These are phyloP conservation scores for Solanum clarkiae DNA, from an alignment of 257 asterid genomes.

Conservation along the genomic window DNA sequence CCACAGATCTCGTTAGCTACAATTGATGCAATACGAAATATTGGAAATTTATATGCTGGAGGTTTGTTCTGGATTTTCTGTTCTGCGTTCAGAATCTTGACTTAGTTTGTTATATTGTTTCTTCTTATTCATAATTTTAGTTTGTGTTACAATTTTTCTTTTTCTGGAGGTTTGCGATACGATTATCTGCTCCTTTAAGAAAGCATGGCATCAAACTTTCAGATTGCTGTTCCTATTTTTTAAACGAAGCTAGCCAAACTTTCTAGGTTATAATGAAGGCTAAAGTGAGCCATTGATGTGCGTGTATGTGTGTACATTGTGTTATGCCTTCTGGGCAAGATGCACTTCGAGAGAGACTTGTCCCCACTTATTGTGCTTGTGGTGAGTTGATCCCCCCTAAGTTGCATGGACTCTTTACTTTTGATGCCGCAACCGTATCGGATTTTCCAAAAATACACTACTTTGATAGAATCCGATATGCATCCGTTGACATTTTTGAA, in stretches of 20 bases:
- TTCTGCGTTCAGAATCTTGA: background rate
- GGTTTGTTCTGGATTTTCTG: conserved; percentile 28
- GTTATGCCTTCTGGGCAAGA: background rate
- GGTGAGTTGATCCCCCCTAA: background rate
- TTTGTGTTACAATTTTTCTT: background rate
- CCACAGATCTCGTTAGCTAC: conserved; percentile 96
- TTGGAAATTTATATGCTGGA: conserved; percentile 77
- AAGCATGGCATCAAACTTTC: background rate
- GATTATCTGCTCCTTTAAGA: background rate
- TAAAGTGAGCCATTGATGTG: background rate
- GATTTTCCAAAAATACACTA: no score
- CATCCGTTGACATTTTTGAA: no score
- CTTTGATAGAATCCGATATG: no score
- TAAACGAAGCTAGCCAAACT: background rate
- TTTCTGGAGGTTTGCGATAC: background rate
- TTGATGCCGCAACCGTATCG: no score
- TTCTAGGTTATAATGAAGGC: background rate
- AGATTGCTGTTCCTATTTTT: background rate
- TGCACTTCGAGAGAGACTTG: background rate
- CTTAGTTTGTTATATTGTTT: background rate
- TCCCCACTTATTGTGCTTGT: background rate
- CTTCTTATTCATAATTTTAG: background rate
- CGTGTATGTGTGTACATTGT: background rate
- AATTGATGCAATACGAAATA: conserved; percentile 78
- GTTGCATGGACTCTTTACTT: no score